phyloP scores from a whole-genome alignment of 139 green algal species.

The Auxenochlorella protothecoides region DNA sequence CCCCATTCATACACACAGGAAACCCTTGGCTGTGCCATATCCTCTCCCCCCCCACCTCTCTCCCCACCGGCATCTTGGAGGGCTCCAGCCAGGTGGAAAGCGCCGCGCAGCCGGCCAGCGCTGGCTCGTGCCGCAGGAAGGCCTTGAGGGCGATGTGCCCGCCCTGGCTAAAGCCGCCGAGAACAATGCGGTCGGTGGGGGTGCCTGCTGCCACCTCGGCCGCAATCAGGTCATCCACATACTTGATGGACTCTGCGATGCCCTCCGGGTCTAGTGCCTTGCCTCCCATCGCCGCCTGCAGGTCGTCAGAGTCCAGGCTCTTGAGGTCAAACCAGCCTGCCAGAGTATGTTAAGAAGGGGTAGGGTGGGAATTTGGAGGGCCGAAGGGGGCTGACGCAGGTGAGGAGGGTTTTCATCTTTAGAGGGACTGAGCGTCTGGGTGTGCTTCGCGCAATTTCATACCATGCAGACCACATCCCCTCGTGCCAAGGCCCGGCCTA shows the following conservation, averaged over 20 bases:
- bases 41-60: too few relatives aligned
- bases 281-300: constrained; percentile 25
- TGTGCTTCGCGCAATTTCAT: too few relatives aligned
- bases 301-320: constrained; percentile 8
- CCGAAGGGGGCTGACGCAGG: background rate
- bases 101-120: constrained; percentile 28
- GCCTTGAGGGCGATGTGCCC: constrained; percentile 31
- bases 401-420: too few relatives aligned
- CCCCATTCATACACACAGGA: too few relatives aligned
- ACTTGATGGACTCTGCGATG: constrained; percentile 12
- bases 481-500: too few relatives aligned
- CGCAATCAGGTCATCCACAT: constrained; percentile 17
- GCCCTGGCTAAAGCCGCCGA: constrained; percentile 32
- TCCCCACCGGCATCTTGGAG: background rate
- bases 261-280: constrained; percentile 20
- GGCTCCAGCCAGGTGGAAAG: constrained; percentile 38
- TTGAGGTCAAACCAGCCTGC: constrained; percentile 43
- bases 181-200: constrained; percentile 21
- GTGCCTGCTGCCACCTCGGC: constrained; percentile 29
- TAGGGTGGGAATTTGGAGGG: too few relatives aligned
- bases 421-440: too few relatives aligned
- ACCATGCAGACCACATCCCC: too few relatives aligned
- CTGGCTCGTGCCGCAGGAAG: constrained; percentile 5
- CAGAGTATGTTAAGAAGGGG: too few relatives aligned
- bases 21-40: too few relatives aligned